Base-by-base conservation (phyloP, 1,284 basidiomycete genomes). In the Cryptococcus depauperatus region DNA sequence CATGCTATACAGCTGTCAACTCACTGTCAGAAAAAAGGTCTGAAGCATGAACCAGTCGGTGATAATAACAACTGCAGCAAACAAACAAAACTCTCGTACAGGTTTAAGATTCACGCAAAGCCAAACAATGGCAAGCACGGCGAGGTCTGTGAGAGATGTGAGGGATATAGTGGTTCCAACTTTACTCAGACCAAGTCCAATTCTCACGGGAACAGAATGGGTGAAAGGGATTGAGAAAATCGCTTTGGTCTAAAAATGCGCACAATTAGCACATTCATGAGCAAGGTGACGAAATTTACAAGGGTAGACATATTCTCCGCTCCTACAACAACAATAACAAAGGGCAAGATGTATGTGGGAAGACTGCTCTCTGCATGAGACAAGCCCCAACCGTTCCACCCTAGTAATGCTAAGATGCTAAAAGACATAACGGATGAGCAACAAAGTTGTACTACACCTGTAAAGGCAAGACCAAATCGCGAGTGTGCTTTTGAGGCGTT, bases 271-370 rank as follows among this genome's bases (percentile, higher is more conserved):
- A 4, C 6, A 13, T 21, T 27, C 18, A 30, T 30, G n/a, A n/a
- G 29, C 29, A 30, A 16, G 29, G 29, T 13, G 16, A 11, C 11
- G 26, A 3, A 10, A 52, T 82, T 60, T 65, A 91, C 88, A 62
- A 98, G 75, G 58, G 84, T 85, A 65, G 89, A 88, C 92, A 97
- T 97, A 62, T 96, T 96, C 72, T 97, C 93, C 2, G 89, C 85
- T 8, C 93, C 93, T 16, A 96, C 86, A 55, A 97, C 92, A 14
- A 92, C 81, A 41, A 98, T 89, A 39, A 96, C 85, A 51, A 97
- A 87, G 0, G 92, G 91, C 44, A 97, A 76, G 30, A 95, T 73
- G 62, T 76, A 76, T 34, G 68, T 71, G 4, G 73, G 73, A 14
- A 74, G 54, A 27, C 60, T 60, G 5, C 62, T 64, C 44, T 69